A percentile compares a stretch with the other conserved stretches of the same genome.
Evolutionary conservation across 2,329 filamentous ascomycete genomes (phyloP).

Genomic region (Colletotrichum zoysiae): DNA sequence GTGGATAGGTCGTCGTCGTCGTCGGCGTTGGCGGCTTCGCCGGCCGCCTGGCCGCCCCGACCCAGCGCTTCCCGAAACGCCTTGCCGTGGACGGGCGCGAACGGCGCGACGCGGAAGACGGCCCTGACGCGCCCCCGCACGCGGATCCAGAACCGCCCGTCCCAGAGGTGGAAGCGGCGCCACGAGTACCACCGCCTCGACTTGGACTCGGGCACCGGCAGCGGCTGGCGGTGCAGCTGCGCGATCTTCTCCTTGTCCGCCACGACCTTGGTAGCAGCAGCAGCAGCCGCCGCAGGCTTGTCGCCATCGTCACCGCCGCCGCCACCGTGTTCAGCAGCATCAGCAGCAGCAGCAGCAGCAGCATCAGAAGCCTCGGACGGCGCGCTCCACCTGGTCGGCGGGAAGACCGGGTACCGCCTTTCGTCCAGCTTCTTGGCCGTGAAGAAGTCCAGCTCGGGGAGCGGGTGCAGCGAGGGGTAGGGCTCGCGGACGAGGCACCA

Average conservation of each 20-base stretch:
- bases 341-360: background rate
- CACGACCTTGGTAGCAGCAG: background rate
- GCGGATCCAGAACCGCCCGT: conserved; percentile 73
- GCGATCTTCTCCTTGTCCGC: conserved; percentile 10
- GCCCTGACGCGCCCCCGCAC: conserved; percentile 58
- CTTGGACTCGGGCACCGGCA: background rate
- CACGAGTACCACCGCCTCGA: conserved; percentile 48
- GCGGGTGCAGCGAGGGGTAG: conserved; percentile 56
- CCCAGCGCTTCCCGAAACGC: conserved; percentile 61
- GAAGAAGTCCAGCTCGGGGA: conserved; percentile 44
- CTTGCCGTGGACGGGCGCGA: conserved; percentile 58
- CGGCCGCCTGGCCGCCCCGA: conserved; percentile 27
- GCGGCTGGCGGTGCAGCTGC: conserved; percentile 12
- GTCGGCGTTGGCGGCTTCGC: too few species aligned
- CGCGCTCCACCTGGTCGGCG: background rate
- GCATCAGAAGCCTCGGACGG: background rate
- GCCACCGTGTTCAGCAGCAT: background rate
- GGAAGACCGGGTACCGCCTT: conserved; percentile 24
- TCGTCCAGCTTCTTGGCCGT: background rate
- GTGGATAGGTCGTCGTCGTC: too few species aligned
- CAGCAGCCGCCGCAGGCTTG: background rate
- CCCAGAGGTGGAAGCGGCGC: conserved; percentile 61
- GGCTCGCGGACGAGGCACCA: conserved; percentile 64
- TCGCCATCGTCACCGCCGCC: background rate
- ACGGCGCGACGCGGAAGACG: conserved; percentile 60